A percentile compares a stretch with the other conserved stretches of the same genome.
Evolutionary conservation across 2,329 filamentous ascomycete species (phyloP).

Genomic region (Colletotrichum truncatum): DNA sequence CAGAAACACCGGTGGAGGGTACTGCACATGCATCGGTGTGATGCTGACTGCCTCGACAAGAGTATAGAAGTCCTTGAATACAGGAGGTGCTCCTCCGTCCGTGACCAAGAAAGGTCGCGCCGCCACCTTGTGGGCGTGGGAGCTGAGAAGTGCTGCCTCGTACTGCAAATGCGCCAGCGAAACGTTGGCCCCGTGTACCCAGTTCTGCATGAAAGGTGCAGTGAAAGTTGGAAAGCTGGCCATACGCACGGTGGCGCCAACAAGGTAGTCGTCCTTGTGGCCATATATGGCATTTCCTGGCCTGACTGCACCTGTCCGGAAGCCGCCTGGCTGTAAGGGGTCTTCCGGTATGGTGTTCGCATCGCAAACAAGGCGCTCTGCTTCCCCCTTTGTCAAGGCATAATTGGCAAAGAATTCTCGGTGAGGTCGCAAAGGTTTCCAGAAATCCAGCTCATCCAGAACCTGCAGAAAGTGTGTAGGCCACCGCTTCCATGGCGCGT

Average conservation of each 20-base stretch:
- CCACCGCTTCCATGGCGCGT: constrained; percentile 51
- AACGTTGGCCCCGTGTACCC: constrained; percentile 60
- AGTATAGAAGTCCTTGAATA: constrained; percentile 50
- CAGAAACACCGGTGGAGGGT: constrained; percentile 45
- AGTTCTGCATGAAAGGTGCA: constrained; percentile 56
- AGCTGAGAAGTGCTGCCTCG: constrained; percentile 57
- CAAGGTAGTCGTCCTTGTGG: constrained; percentile 51
- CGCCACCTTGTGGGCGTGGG: constrained; percentile 44
- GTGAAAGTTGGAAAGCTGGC: constrained; percentile 53
- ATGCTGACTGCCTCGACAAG: constrained; percentile 40
- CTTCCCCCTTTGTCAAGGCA: constrained; percentile 58
- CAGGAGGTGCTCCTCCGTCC: constrained; percentile 55
- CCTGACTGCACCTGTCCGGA: constrained; percentile 63
- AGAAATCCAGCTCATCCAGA: constrained; percentile 54
- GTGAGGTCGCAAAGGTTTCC: constrained; percentile 47
- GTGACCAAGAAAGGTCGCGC: constrained; percentile 61
- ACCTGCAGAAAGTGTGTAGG: constrained; percentile 54
- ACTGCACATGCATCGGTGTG: constrained; percentile 41
- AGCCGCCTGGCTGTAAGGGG: constrained; percentile 36
- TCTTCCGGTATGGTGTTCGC: constrained; percentile 43
- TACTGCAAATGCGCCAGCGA: constrained; percentile 62
- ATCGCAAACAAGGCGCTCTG: constrained; percentile 58
- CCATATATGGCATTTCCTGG: constrained; percentile 65
- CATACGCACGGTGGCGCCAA: constrained; percentile 48
- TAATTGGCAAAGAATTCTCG: constrained; percentile 60